Conservation (phyloP, 2,329 filamentous ascomycete genomes). For the Falciphora oryzae region DNA sequence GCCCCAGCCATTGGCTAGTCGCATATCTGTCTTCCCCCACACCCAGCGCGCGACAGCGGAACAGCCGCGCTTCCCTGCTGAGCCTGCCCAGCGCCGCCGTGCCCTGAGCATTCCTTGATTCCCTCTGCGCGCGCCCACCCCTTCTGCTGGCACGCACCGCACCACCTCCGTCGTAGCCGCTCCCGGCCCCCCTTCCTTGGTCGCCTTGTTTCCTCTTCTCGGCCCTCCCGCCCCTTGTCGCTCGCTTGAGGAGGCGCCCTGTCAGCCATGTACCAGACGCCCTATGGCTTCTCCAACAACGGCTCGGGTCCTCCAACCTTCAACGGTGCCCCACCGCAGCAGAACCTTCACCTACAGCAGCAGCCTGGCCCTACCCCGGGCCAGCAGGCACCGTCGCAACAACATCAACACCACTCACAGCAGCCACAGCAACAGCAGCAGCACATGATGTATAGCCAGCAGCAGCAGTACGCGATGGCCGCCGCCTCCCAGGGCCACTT, state of each 20-base stretch:
- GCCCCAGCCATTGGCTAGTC: neutral
- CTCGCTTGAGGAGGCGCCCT: slow-evolving; percentile 14
- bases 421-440: slow-evolving; percentile 45
- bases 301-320: slow-evolving; percentile 43
- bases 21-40: slow-evolving; percentile 1
- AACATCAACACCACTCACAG: slow-evolving; percentile 56
- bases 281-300: slow-evolving; percentile 49
- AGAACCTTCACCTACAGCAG: slow-evolving; percentile 41
- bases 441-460: slow-evolving; percentile 52
- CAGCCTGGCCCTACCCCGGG: slow-evolving; percentile 17
- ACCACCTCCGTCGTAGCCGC: neutral
- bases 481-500: slow-evolving; percentile 39
- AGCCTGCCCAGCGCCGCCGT: neutral
- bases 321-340: slow-evolving; percentile 43
- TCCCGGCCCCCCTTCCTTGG: slow-evolving; percentile 8
- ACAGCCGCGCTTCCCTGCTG: neutral
- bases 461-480: slow-evolving; percentile 48
- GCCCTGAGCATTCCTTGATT: neutral
- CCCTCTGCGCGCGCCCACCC: neutral
- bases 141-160: neutral
- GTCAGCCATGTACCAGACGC: slow-evolving; percentile 48
- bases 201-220: slow-evolving; percentile 10
- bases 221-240: slow-evolving; percentile 13
- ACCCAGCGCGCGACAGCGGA: neutral
- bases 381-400: slow-evolving; percentile 38